Evolutionary conservation across 2,329 filamentous ascomycete genomes (phyloP).

Genomic region (Parastagonospora avenae): DNA sequence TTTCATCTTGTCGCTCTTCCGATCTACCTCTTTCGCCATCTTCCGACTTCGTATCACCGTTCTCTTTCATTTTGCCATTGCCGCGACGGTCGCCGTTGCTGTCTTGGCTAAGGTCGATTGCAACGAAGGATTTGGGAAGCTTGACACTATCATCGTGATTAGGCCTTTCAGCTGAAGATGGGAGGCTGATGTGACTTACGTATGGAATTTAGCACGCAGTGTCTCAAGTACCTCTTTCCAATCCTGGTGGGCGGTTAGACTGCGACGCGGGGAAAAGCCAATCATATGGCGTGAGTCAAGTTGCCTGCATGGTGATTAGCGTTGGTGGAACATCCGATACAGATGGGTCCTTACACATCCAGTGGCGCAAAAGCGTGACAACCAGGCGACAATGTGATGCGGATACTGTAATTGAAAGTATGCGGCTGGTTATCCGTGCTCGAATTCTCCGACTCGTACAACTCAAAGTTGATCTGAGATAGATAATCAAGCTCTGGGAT

Average conservation of each 20-base stretch:
- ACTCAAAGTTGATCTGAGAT: constrained; percentile 95
- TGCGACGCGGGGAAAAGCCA: constrained; percentile 86
- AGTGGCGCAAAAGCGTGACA: constrained; percentile 96
- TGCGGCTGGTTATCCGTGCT: constrained; percentile 64
- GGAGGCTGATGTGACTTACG: constrained; percentile 62
- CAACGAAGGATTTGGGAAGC: constrained; percentile 57
- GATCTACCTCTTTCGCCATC: constrained; percentile 21
- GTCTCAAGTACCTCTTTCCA: constrained; percentile 99
- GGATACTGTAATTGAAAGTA: constrained; percentile 91
- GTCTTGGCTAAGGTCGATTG: constrained; percentile 57
- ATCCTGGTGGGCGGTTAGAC: constrained; percentile 86
- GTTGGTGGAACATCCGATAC: not conserved
- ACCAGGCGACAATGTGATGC: constrained; percentile 92
- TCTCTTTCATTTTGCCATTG: constrained; percentile 23
- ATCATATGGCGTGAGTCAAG: constrained; percentile 97
- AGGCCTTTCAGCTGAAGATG: not conserved
- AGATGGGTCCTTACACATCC: constrained; percentile 64
- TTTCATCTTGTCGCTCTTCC: constrained; percentile 19
- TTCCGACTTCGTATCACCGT: constrained; percentile 19
- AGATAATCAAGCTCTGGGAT: constrained; percentile 98
- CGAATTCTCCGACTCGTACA: constrained; percentile 90
- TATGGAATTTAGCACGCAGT: constrained; percentile 90
- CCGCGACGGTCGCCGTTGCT: constrained; percentile 44
- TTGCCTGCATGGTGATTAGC: constrained; percentile 55
- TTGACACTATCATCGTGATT: constrained; percentile 48